Conservation (phyloP, 2,329 filamentous ascomycete species). For the Neobulgaria alba region DNA sequence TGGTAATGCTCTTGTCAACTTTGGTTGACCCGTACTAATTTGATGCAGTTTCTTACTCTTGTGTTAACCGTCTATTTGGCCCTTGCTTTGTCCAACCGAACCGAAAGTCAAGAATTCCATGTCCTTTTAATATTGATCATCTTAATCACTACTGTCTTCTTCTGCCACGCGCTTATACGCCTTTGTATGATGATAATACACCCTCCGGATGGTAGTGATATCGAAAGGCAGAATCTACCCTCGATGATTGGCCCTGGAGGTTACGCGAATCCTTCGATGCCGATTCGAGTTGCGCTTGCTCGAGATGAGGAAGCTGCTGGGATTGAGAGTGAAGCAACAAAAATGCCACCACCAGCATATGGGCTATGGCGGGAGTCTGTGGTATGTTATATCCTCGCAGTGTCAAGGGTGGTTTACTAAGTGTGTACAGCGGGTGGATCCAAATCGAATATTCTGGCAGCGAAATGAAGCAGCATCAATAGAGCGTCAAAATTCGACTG, state of each 20-base stretch:
- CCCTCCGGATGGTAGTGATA: constrained; percentile 29
- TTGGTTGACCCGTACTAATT: constrained; percentile 6
- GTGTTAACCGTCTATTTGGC: constrained; percentile 44
- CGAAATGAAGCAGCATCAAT: constrained; percentile 40
- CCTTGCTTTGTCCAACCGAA: constrained; percentile 57
- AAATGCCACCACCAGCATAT: constrained; percentile 70
- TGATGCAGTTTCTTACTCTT: constrained; percentile 19
- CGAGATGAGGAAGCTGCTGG: constrained; percentile 63
- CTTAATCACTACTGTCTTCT: constrained; percentile 65
- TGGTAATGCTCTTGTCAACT: constrained; percentile 12
- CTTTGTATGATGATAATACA: constrained; percentile 56
- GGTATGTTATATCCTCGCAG: constrained; percentile 42
- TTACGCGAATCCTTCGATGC: constrained; percentile 61
- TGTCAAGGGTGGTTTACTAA: constrained; percentile 7
- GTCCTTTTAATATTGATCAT: constrained; percentile 74
- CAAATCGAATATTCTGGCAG: constrained; percentile 74
- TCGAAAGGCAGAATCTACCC: constrained; percentile 30
- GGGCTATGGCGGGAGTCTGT: constrained; percentile 78
- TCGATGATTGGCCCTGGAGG: constrained; percentile 48
- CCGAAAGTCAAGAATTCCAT: constrained; percentile 63
- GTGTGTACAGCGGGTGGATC: constrained; percentile 57
- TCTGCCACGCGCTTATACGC: constrained; percentile 69
- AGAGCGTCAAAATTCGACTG: constrained; percentile 10
- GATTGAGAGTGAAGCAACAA: constrained; percentile 44
- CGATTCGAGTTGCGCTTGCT: constrained; percentile 69